Evolutionary conservation across 768 basidiomycete genomes (phyloP).

Genomic region (Suillus variegatus): DNA sequence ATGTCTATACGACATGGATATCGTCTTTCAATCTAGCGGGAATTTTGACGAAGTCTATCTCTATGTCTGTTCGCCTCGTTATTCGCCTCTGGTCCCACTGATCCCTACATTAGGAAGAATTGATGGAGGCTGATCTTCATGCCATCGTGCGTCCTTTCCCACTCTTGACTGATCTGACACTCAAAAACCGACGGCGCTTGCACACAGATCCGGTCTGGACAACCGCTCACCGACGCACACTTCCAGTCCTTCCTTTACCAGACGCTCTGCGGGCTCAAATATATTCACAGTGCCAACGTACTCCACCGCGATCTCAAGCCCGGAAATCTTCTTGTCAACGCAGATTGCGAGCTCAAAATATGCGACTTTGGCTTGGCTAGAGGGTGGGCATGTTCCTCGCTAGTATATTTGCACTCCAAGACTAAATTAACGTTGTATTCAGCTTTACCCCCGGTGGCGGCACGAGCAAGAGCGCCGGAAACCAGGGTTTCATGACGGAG

Average conservation of each 20-base stretch:
- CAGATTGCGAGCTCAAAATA: conserved; percentile 97
- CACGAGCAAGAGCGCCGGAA: conserved; percentile 69
- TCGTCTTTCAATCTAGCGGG: conserved; percentile 88
- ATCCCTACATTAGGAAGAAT: conserved; percentile 72
- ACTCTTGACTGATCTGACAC: not conserved
- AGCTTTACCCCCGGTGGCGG: conserved; percentile 80
- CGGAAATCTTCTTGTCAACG: conserved; percentile 94
- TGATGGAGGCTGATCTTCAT: conserved; percentile 99
- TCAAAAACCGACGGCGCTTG: conserved; percentile 1
- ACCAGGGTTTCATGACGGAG: conserved; percentile 98
- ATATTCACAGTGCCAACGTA: conserved; percentile 98
- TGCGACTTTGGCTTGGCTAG: conserved; percentile 98
- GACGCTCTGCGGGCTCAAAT: conserved; percentile 96
- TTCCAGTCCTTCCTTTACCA: conserved; percentile 98
- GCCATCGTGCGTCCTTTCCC: conserved; percentile 71
- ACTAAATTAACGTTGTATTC: not conserved
- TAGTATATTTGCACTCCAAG: not conserved
- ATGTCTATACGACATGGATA: conserved; percentile 97
- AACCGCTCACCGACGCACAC: conserved; percentile 87
- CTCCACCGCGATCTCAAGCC: conserved; percentile 95
- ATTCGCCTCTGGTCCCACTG: not conserved
- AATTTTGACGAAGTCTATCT: conserved; percentile 97
- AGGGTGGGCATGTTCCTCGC: conserved; percentile 37
- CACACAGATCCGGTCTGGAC: conserved; percentile 76
- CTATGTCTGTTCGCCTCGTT: conserved; percentile 54